Evolutionary conservation across 768 basidiomycete genomes (phyloP), one percentile per base, ranked within the genome.

Genomic region (Pisolithus orientalis): DNA sequence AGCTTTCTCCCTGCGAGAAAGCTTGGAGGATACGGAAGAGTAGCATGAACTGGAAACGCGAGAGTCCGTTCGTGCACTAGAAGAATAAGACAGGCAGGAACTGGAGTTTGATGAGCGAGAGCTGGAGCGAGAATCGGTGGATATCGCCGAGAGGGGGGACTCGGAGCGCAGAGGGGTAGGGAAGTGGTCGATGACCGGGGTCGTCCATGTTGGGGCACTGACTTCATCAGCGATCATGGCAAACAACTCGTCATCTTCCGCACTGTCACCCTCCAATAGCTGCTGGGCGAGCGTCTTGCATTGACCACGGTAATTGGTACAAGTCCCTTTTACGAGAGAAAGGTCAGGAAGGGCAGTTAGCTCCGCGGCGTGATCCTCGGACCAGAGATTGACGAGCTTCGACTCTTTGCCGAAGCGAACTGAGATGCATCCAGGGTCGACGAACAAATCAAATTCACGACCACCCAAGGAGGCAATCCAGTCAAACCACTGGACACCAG

Each of bases 351-450:
- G 9, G 51, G 57, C 55, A 42, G 64, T 62, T 38, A 40, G 32
- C 43, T 62, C 59, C 29, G 70, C 65, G 47, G 73, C 63, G 43
- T 70, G 59, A 58, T 80, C 76, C 52, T 82, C 82, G 4, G 83
- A 78, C 88, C 88, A 90, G 61, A 90, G 63, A 49, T 80, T 85
- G 62, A 80, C 65, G 51, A 80, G 72, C 61, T 76, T 75, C 51
- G 71, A 65, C 28, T 65, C 62, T 53, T 65, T 72, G 48, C 75
- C 76, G 62, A 77, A 74, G 54, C 85, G 85, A 57, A 87, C 71
- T 53, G 84, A 84, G 57, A 91, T 80, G 64, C 80, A 83, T 55
- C 87, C 88, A 56, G 89, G 89, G 65, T 90, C 85, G 59, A 89
- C 78, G 68, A 87, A 85, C 54, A 91, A 77, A 67, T 90, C 88